These are phyloP conservation scores for Aspergillus diversus DNA, from an alignment of 495 filamentous ascomycete species.

Conservation along the genomic window DNA sequence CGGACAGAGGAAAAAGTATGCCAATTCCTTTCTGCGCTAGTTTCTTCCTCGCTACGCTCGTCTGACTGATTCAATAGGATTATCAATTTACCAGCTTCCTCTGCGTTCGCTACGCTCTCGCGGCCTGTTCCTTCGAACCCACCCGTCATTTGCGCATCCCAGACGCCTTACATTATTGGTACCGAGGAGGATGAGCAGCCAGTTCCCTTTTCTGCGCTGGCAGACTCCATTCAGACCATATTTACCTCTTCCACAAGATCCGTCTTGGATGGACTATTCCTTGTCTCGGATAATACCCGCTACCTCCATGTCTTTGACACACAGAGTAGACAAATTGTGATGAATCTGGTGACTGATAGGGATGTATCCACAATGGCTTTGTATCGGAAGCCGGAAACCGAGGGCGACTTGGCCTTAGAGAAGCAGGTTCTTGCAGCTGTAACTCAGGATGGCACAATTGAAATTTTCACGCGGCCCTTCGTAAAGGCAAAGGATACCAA, in stretches of 20 bases:
- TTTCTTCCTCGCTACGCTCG: background rate
- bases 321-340: conserved; percentile 45
- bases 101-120: conserved; percentile 44
- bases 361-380: conserved; percentile 49
- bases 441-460: conserved; percentile 58
- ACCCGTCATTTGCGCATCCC: conserved; percentile 59
- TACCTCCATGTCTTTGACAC: conserved; percentile 60
- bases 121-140: conserved; percentile 46
- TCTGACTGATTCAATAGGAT: conserved; percentile 37
- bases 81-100: conserved; percentile 51
- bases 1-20: conserved; percentile 51
- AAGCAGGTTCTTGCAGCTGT: conserved; percentile 54
- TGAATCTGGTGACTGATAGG: conserved; percentile 57
- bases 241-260: conserved; percentile 44
- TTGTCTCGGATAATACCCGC: conserved; percentile 57
- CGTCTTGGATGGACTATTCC: conserved; percentile 39
- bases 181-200: conserved; percentile 47
- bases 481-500: conserved; percentile 36
- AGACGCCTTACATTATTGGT: conserved; percentile 56
- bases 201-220: conserved; percentile 55
- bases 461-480: conserved; percentile 61
- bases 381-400: conserved; percentile 25
- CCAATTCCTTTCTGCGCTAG: conserved; percentile 9
- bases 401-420: conserved; percentile 27
- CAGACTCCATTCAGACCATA: conserved; percentile 55